These are phyloP conservation scores for Astrephomene gubernaculifera DNA, from an alignment of 139 green algal species.

Conservation along the genomic window DNA sequence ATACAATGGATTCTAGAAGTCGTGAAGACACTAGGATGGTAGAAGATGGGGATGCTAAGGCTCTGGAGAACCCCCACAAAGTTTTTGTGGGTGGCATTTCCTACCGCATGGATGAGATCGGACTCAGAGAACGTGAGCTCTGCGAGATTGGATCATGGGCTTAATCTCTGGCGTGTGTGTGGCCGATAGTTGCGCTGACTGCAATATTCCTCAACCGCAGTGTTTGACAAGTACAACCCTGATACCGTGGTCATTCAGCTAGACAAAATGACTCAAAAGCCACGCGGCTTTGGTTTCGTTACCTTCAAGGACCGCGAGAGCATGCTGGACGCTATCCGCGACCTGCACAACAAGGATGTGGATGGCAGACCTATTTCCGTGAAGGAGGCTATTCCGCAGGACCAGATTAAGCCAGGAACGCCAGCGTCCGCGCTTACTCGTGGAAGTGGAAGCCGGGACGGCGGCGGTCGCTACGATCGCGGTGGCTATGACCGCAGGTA, in stretches of 20 bases:
- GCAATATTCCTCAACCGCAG: too few relatives aligned
- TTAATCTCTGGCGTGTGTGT: too few relatives aligned
- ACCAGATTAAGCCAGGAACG: conserved; percentile 76
- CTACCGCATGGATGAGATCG: conserved; percentile 67
- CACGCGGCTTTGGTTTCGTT: conserved; percentile 90
- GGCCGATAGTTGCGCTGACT: too few relatives aligned
- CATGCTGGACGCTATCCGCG: conserved; percentile 72
- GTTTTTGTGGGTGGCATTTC: conserved; percentile 75
- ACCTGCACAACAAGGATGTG: conserved; percentile 82
- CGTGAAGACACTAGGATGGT: conserved; percentile 10
- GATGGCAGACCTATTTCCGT: conserved; percentile 83
- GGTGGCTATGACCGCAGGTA: conserved; percentile 21
- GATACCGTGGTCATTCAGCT: conserved; percentile 66
- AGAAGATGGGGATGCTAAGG: neutral
- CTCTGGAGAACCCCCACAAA: conserved; percentile 54
- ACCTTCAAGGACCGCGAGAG: conserved; percentile 76
- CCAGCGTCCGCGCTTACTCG: conserved; percentile 68
- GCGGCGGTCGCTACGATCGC: conserved; percentile 18
- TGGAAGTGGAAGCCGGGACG: conserved; percentile 22
- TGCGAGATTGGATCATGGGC: too few relatives aligned
- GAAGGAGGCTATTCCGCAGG: conserved; percentile 77
- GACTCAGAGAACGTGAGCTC: conserved; percentile 68
- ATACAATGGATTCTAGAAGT: neutral
- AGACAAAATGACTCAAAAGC: conserved; percentile 72
- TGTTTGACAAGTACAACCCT: conserved; percentile 65